Base-by-base conservation (phyloP, 306 rosid species). In the Trifolium fragiferum region DNA sequence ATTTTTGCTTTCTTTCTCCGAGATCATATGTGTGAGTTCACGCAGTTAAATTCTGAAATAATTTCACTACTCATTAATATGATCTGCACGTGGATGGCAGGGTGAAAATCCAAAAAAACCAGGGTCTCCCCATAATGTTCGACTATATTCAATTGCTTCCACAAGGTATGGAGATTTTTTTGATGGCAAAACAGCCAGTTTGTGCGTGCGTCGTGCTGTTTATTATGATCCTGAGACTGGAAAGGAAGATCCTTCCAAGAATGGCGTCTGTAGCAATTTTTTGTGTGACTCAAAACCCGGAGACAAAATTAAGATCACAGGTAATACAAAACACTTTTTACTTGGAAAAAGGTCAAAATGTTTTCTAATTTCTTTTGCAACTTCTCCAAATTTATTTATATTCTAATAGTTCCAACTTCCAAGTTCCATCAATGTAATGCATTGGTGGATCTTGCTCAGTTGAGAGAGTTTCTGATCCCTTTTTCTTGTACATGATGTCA, bases 41-140 rank as follows among this genome's bases (percentile, higher is more conserved):
- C 8, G 25, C 49, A 33, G 10, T 70, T 53, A 11, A 7, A 67
- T 63, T 64, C 27, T 63, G 15, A 53, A 71, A 46, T 76, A 16
- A 27, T 65, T 41, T 68, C 20, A 46, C 20, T 18, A 54, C 62
- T 81, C 27, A 20, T 73, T 25, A 73, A 43, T 70, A 70, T 38
- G 69, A 47, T 54, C 47, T 77, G 78, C 62, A 9, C 37, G 40
- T 79, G 70, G 73, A 40, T 84, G 66, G 67, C 93, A 94, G 99
- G 99, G 99, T 67, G 92, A 90, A 76, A 94, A 92, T 86, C 99
- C 97, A 0, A 94, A 89, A 87, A 94, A 94, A 86, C 92, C 96
- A 1, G 96, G 99, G 49, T 19, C n/a, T 58, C 96, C 93, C 2
- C 71, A 94, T 61, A 94, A 90, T 86, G 99, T 94, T 58, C 89